phyloP scores from a whole-genome alignment of 805 yeast genomes.

The Candida loeiensis region DNA sequence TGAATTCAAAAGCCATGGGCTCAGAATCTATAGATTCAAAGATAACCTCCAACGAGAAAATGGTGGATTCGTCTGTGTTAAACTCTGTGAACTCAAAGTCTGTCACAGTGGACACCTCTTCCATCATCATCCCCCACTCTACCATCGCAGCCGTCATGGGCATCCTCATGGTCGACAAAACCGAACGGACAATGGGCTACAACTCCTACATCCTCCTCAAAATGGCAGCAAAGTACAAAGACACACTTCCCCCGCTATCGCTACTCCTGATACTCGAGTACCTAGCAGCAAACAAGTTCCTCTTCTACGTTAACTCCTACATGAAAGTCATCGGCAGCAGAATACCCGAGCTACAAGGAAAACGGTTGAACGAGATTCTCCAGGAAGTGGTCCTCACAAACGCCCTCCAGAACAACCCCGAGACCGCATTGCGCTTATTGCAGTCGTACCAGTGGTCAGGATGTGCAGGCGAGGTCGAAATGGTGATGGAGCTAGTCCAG shows the following conservation, averaged over 20 bases:
- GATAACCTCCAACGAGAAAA: too few relatives aligned
- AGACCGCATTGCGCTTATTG: constrained; percentile 9
- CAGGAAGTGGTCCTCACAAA: constrained; percentile 8
- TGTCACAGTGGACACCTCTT: too few relatives aligned
- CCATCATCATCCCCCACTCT: too few relatives aligned
- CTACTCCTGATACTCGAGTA: constrained; percentile 5
- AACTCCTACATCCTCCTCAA: constrained; percentile 10
- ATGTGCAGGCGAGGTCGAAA: background rate
- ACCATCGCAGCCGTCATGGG: background rate
- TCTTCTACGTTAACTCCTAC: constrained; percentile 11
- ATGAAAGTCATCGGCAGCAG: background rate
- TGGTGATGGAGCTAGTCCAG: constrained; percentile 2
- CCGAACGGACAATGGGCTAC: constrained; percentile 1
- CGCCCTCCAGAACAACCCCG: constrained; percentile 7
- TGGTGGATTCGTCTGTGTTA: too few relatives aligned
- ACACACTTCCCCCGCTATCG: background rate
- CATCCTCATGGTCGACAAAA: constrained; percentile 7
- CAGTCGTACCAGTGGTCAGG: background rate
- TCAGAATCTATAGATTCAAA: too few relatives aligned
- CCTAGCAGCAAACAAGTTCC: constrained; percentile 7
- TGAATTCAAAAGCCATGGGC: too few relatives aligned
- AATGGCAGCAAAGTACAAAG: constrained; percentile 7
- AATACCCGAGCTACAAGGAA: background rate
- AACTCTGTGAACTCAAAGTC: too few relatives aligned
- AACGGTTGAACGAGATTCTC: constrained; percentile 3